A percentile compares a stretch with the other conserved stretches of the same genome.
Evolutionary conservation across 495 filamentous ascomycete genomes (phyloP).

Genomic region (Penicillium subrubescens): DNA sequence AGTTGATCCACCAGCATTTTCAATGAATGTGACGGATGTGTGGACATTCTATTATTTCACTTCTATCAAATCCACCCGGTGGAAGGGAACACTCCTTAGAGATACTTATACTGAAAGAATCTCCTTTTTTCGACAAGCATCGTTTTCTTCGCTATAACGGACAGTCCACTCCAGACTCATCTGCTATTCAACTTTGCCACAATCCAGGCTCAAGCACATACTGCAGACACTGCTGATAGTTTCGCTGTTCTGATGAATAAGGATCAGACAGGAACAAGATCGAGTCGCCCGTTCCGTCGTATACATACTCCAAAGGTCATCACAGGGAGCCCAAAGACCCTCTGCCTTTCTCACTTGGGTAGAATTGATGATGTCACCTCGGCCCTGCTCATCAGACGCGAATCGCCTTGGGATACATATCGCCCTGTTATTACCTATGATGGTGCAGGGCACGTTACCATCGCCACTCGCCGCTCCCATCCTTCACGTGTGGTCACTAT

Average conservation of each 20-base stretch:
- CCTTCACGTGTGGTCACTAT: conserved; percentile 12
- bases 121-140: no score
- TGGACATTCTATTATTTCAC: no score
- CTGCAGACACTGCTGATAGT: background rate
- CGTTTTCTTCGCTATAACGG: background rate
- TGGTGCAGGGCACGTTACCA: conserved; percentile 7
- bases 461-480: conserved; percentile 8
- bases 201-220: no score
- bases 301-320: background rate
- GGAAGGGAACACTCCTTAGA: no score
- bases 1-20: no score
- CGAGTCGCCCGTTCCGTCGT: background rate
- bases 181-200: background rate
- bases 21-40: no score
- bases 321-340: background rate
- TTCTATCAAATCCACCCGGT: no score
- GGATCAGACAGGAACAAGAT: background rate
- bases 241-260: background rate
- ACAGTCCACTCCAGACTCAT: background rate
- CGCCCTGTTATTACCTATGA: conserved; percentile 7
- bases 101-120: no score
- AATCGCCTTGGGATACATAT: no score
- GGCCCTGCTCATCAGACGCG: background rate
- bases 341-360: background rate
- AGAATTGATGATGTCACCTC: background rate